A percentile compares a stretch with the other conserved stretches of the same genome.
Conservation (phyloP, 768 basidiomycete species). For the Terana coerulea region DNA sequence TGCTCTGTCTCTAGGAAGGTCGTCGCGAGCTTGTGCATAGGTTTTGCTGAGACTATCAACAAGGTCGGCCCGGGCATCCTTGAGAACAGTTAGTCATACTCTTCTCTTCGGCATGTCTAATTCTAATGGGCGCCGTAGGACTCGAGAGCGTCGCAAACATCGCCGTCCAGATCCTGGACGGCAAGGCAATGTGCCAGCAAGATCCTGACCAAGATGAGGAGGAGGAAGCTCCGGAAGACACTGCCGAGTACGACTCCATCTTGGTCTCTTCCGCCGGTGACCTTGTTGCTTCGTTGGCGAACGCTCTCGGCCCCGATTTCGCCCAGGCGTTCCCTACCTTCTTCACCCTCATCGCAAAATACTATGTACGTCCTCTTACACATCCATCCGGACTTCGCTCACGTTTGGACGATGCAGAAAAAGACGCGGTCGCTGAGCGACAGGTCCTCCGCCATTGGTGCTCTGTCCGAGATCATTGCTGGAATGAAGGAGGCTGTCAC, state of each 20-base stretch:
- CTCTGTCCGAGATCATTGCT: slow-evolving; percentile 91
- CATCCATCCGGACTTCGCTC: slow-evolving; percentile 1
- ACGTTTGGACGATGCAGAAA: slow-evolving; percentile 46
- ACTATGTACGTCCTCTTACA: slow-evolving; percentile 62
- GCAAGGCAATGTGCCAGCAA: slow-evolving; percentile 95
- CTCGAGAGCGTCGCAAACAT: slow-evolving; percentile 77
- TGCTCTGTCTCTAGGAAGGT: slow-evolving; percentile 57
- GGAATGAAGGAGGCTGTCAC: slow-evolving; percentile 88
- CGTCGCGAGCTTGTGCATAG: slow-evolving; percentile 81
- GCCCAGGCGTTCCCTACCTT: slow-evolving; percentile 78
- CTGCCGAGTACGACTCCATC: slow-evolving; percentile 95
- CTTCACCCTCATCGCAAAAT: slow-evolving; percentile 86
- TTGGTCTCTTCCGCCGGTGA: slow-evolving; percentile 93
- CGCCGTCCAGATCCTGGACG: slow-evolving; percentile 82
- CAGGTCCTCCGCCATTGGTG: slow-evolving; percentile 89
- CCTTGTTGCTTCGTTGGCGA: slow-evolving; percentile 85
- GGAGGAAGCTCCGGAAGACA: slow-evolving; percentile 82
- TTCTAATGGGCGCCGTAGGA: slow-evolving; percentile 36
- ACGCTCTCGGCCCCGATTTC: slow-evolving; percentile 83
- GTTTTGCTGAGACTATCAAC: slow-evolving; percentile 88
- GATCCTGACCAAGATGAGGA: slow-evolving; percentile 91
- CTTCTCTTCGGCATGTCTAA: slow-evolving; percentile 1
- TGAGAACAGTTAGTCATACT: slow-evolving; percentile 57
- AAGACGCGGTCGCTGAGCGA: slow-evolving; percentile 86
- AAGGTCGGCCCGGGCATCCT: slow-evolving; percentile 87